Evolutionary conservation across 768 basidiomycete species (phyloP).

Genomic region (Scleroderma bovista): DNA sequence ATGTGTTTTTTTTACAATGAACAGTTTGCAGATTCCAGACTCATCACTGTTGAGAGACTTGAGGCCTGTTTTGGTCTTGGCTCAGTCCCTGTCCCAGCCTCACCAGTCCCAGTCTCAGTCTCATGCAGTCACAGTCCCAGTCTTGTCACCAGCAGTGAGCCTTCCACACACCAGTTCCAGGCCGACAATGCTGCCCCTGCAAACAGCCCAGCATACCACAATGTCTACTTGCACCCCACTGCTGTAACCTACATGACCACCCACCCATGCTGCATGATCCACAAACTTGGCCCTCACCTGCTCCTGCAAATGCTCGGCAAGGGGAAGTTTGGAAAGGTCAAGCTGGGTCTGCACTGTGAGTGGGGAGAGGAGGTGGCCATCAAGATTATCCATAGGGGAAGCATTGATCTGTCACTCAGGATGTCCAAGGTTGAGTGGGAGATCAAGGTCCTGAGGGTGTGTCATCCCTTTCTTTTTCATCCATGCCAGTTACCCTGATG

Average conservation of each 20-base stretch:
- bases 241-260: slow-evolving; percentile 78
- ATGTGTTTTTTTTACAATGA: no score
- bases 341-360: slow-evolving; percentile 88
- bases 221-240: slow-evolving; percentile 81
- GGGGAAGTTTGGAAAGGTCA: slow-evolving; percentile 98
- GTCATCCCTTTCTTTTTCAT: slow-evolving; percentile 32
- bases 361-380: slow-evolving; percentile 99
- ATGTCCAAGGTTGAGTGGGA: slow-evolving; percentile 97
- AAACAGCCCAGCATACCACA: slow-evolving; percentile 54
- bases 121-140: no score
- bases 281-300: slow-evolving; percentile 93
- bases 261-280: slow-evolving; percentile 80
- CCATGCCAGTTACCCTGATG: no score
- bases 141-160: slow-evolving; percentile 58
- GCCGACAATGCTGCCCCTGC: slow-evolving; percentile 37
- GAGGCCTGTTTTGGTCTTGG: slow-evolving; percentile 55
- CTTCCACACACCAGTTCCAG: slow-evolving; percentile 39
- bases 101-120: slow-evolving; percentile 33
- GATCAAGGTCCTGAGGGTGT: slow-evolving; percentile 92
- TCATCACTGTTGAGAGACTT: slow-evolving; percentile 31
- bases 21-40: slow-evolving; percentile 42
- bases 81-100: slow-evolving; percentile 44
- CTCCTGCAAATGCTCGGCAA: slow-evolving; percentile 95
- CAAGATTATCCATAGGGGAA: slow-evolving; percentile 91
- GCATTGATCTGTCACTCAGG: slow-evolving; percentile 77